Evolutionary conservation across 352 stramenopile genomes (phyloP), one percentile per base, ranked within the genome.

Genomic region (Pythium rhizo-oryzae): DNA sequence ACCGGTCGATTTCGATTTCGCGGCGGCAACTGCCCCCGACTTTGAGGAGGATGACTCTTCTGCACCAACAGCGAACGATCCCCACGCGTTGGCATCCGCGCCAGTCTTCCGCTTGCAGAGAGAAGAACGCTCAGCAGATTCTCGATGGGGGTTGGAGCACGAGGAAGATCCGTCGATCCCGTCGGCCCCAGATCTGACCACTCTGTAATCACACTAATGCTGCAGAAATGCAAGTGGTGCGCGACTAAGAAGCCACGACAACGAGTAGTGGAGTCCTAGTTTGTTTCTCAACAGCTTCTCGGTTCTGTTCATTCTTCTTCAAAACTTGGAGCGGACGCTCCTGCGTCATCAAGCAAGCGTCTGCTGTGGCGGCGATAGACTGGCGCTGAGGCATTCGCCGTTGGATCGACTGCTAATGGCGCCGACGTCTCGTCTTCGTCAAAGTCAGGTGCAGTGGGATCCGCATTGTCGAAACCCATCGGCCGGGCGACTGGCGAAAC

Each of bases 351-450:
- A 12, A 41, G 35, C 12, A 7, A 41, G 35, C 12, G n/a, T n/a
- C n/a, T n/a, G n/a, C n/a, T n/a, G n/a, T n/a, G n/a, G n/a, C n/a
- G n/a, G n/a, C 52, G 7, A 59, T 47, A 59, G 18, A 47, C 23
- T 2, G 57, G 57, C 39, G 41, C 57, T 7, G 59, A 65, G 33
- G 59, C 59, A 0, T 60, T 24, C 8, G 37, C 51, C 12, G 28
- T 53, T 9, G 51, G 49, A 21, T 60, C n/a, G 2, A 18, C 28
- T 19, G 16, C 51, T 33, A 33, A 46, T 4, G 50, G 47, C 15
- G 49, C 50, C 1, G 60, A 58, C 19, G 59, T 33, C 6, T 67
- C 49, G 49, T 67, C 49, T 8, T 67, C 50, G 16, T 67, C 60
- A 21, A 67, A 60, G 24, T 67, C 60, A 2, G 60, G 60, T 0